Percentiles rank a stretch among this genome's conserved stretches.
These are phyloP conservation scores for Candida incommunis DNA, from an alignment of 805 yeast genomes.

Conservation along the genomic window DNA sequence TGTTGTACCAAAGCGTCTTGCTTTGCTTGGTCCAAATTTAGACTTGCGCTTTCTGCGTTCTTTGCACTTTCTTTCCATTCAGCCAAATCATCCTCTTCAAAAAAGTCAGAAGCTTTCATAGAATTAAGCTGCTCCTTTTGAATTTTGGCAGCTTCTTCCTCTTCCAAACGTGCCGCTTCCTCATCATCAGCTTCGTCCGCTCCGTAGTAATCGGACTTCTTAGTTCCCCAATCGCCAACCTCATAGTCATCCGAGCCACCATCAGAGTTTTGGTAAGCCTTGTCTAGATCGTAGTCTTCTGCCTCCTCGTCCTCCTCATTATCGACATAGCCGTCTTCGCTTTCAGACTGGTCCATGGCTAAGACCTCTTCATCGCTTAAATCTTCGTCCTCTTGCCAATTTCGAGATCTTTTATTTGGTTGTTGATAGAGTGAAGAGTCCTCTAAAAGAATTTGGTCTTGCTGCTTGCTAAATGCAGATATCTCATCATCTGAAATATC, in stretches of 20 bases:
- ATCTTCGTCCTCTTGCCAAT: background rate
- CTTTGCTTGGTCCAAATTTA: conserved; percentile 7
- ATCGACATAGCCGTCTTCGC: no score
- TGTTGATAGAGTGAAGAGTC: background rate
- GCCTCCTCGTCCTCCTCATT: background rate
- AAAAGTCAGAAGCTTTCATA: conserved; percentile 54
- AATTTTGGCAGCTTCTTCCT: conserved; percentile 75
- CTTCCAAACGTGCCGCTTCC: conserved; percentile 62
- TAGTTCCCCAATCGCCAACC: conserved; percentile 27
- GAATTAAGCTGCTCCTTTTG: conserved; percentile 72
- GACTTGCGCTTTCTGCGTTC: conserved; percentile 24
- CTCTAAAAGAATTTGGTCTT: background rate
- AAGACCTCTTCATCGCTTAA: background rate
- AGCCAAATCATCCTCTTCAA: conserved; percentile 63
- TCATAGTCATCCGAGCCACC: background rate
- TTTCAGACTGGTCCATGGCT: no score
- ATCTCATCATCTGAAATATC: background rate
- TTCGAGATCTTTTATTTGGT: background rate
- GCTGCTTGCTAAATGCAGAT: background rate
- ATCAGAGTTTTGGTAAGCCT: background rate
- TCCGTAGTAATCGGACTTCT: conserved; percentile 28
- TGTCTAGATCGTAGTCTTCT: background rate
- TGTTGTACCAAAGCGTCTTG: conserved; percentile 24
- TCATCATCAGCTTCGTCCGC: conserved; percentile 49
- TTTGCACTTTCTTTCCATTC: conserved; percentile 61